Evolutionary conservation across 2,329 filamentous ascomycete genomes (phyloP), one percentile per base, ranked within the genome.

Genomic region (Fusarium albidum): DNA sequence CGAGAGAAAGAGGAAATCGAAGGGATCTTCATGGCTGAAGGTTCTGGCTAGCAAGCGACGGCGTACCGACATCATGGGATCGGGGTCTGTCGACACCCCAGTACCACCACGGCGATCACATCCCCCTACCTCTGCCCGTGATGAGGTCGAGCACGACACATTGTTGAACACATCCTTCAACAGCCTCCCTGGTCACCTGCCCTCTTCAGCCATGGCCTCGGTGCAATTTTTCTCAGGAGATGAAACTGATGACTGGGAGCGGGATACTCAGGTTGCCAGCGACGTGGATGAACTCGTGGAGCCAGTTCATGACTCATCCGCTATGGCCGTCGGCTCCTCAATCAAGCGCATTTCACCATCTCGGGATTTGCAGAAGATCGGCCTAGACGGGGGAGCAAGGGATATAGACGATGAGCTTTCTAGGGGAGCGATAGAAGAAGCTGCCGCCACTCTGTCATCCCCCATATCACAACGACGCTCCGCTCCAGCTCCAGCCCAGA

Each of bases 21-120:
- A 46, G 12, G 59, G 61, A 9, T 68, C 69, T 8, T 66, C 68
- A 5, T 75, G 72, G 73, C 49, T 75, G 8, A 74, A 66, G 37
- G 66, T 65, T 28, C 41, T 63, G 28, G 51, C 68, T 12, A 59
- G 35, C 17, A 76, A 76, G 50, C 71, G 66, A 49, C 63, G 38
- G 15, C 59, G 56, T 10, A 59, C 57, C n/a, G 58, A 62, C 12
- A 34, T 56, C 13, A 59, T 61, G 54, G 66, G 65, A 13, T 54
- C 61, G 0, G 57, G 54, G 5, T 60, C 61, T 6, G 32, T 64
- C 14, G 45, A 65, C 38, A 68, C 61, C 4, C 65, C 65, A 6
- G 38, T 65, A 3, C 53, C 52, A 11, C 40, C 52, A 11, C 40
- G 37, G 11, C 52, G 44, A 11, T 6, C 59, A 8, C 58, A 56